Evolutionary conservation across 2,329 filamentous ascomycete species (phyloP).

Genomic region (Fusarium ramigenum): DNA sequence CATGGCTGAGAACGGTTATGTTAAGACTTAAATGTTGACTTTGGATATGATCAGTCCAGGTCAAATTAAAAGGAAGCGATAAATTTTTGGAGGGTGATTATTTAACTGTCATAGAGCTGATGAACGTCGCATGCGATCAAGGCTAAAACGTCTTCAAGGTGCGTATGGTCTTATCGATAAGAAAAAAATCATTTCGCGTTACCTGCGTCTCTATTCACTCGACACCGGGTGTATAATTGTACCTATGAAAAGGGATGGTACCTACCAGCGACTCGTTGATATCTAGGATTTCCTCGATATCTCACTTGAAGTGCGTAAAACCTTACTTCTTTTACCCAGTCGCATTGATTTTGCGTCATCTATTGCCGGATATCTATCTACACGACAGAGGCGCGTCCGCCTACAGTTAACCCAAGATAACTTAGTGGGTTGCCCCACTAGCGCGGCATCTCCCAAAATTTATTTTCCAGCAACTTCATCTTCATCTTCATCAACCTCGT

Average conservation of each 20-base stretch:
- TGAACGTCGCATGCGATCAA: background rate
- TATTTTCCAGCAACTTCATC: conserved; percentile 34
- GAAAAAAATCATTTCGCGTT: conserved; percentile 19
- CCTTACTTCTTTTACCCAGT: background rate
- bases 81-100: background rate
- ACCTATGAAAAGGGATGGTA: background rate
- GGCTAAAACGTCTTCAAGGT: background rate
- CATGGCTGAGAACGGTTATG: conserved; percentile 23
- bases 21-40: too few relatives aligned
- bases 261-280: background rate
- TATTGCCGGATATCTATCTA: conserved; percentile 20
- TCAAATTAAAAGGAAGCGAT: background rate
- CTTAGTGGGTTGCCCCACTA: conserved; percentile 30
- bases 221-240: background rate
- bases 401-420: background rate
- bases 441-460: conserved; percentile 42
- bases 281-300: background rate
- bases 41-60: background rate
- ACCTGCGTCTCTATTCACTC: background rate
- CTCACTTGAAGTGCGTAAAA: background rate
- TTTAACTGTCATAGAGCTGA: background rate
- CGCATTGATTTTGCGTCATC: background rate
- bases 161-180: conserved; percentile 28
- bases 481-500: conserved; percentile 30
- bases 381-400: conserved; percentile 25